A percentile compares a stretch with the other conserved stretches of the same genome.
Conservation (phyloP, 441 rosid genomes). For the Gossypium schwendimanii region DNA sequence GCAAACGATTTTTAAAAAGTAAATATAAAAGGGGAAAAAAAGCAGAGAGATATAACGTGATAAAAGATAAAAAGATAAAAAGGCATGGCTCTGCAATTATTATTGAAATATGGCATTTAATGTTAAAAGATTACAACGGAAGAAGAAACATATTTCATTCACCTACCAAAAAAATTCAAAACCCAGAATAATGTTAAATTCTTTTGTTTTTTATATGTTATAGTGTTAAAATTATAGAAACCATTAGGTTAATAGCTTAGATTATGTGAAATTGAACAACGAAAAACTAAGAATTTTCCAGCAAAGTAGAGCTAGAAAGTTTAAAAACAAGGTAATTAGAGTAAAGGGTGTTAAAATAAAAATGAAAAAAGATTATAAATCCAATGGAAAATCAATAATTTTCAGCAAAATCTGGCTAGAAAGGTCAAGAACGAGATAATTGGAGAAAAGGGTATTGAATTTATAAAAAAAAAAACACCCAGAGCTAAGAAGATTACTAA, state of each 20-base stretch:
- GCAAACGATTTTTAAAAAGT: not conserved
- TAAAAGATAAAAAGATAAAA: not conserved
- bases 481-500: conserved; percentile 14
- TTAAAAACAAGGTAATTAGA: not conserved
- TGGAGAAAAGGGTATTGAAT: not conserved
- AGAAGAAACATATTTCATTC: not conserved
- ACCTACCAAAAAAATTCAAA: conserved; percentile 1
- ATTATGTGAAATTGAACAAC: not conserved
- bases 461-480: not conserved
- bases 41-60: not conserved
- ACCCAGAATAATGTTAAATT: no score
- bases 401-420: conserved; percentile 1
- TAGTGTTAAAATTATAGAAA: conserved; percentile 5
- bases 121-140: conserved; percentile 5
- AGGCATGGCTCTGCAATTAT: conserved; percentile 8
- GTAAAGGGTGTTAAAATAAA: not conserved
- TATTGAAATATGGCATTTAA: conserved; percentile 8
- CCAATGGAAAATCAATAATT: not conserved
- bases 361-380: not conserved
- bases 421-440: not conserved
- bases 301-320: not conserved
- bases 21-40: not conserved
- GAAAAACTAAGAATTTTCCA: not conserved
- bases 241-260: not conserved
- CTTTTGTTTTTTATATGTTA: no score